phyloP scores from a whole-genome alignment of 352 stramenopile genomes.

The Hyphochytrium catenoides region DNA sequence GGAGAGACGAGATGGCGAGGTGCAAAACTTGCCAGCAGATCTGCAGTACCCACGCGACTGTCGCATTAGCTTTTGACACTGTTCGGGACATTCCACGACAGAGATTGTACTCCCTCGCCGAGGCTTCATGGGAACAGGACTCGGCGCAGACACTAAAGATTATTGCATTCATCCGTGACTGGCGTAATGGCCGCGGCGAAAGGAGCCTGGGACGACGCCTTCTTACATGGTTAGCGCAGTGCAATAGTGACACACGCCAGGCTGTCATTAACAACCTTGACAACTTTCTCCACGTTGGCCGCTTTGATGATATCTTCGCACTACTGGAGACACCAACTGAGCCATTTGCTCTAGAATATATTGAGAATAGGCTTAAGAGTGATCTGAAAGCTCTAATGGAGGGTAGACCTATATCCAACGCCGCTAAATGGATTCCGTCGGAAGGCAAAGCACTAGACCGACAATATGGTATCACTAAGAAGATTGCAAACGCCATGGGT shows the following conservation, averaged over 20 bases:
- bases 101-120: too few relatives aligned
- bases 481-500: conserved; percentile 19
- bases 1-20: too few relatives aligned
- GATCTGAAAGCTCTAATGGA: conserved; percentile 11
- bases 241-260: conserved; percentile 13
- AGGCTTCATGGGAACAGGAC: conserved; percentile 20
- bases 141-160: conserved; percentile 26
- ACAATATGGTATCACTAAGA: conserved; percentile 21
- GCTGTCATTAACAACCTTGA: conserved; percentile 20
- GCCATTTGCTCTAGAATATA: conserved; percentile 16
- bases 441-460: conserved; percentile 29
- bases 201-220: conserved; percentile 15
- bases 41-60: too few relatives aligned
- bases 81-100: too few relatives aligned
- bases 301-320: conserved; percentile 20
- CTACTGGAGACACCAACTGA: conserved; percentile 19
- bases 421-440: conserved; percentile 25
- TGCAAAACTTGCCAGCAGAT: too few relatives aligned
- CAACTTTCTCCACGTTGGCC: conserved; percentile 20
- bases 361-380: conserved; percentile 12
- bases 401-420: not conserved
- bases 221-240: conserved; percentile 15
- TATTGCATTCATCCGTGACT: conserved; percentile 21
- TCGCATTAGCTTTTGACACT: too few relatives aligned
- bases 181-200: conserved; percentile 21